A percentile compares a stretch with the other conserved stretches of the same genome.
Evolutionary conservation across 1,139 yeast species (phyloP).

Genomic region (Geotrichum aggregatum): DNA sequence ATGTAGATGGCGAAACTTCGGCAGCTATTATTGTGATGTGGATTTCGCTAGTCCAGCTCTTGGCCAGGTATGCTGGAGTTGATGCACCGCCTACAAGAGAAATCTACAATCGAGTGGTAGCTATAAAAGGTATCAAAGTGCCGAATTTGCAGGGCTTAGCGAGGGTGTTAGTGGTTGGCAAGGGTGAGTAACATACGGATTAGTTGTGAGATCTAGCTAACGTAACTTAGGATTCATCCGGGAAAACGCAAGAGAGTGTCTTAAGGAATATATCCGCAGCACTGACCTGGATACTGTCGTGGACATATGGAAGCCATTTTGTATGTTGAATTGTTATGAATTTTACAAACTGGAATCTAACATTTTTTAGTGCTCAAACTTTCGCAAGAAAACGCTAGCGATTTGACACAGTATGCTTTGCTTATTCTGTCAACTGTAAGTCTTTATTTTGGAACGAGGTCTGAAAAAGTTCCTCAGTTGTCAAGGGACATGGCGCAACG

Average conservation of each 20-base stretch:
- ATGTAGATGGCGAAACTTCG: conserved; percentile 17
- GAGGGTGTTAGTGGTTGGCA: not conserved
- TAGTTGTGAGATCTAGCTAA: not conserved
- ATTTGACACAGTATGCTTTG: conserved; percentile 11
- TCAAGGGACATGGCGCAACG: conserved; percentile 16
- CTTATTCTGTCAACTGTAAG: conserved; percentile 13
- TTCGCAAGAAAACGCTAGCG: not conserved
- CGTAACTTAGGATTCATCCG: conserved; percentile 8
- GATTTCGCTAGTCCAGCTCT: conserved; percentile 13
- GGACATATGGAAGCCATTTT: conserved; percentile 13
- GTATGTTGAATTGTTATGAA: not conserved
- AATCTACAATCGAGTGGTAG: conserved; percentile 4
- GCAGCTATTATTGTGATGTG: conserved; percentile 14
- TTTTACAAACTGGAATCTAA: not conserved
- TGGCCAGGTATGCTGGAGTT: conserved; percentile 10
- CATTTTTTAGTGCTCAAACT: not conserved
- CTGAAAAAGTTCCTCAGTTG: not conserved
- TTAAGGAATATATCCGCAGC: conserved; percentile 22
- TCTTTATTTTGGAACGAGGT: not conserved
- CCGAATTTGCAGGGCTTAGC: conserved; percentile 16
- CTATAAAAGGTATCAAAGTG: conserved; percentile 3
- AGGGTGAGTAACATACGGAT: not conserved
- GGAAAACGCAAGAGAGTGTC: conserved; percentile 21
- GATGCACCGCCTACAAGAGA: conserved; percentile 8
- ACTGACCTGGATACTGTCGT: conserved; percentile 4